Conservation (phyloP, 2,329 filamentous ascomycete genomes). For the Lojkania enalia region DNA sequence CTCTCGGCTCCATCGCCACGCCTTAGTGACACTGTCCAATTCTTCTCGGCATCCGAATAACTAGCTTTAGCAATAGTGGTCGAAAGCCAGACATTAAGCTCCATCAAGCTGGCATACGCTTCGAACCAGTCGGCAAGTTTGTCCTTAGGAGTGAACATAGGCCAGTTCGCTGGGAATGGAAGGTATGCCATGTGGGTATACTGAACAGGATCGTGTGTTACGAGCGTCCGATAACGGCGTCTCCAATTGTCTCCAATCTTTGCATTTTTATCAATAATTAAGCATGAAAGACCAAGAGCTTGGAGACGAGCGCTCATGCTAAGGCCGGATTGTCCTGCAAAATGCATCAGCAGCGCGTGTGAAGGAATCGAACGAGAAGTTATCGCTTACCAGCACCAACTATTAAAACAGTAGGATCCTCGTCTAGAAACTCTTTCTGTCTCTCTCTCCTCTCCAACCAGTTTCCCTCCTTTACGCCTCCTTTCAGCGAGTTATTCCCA, state of each 20-base stretch:
- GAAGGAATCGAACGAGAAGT: neutral
- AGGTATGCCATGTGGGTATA: conserved; percentile 60
- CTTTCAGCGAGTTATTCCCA: conserved; percentile 65
- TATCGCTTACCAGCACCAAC: conserved; percentile 52
- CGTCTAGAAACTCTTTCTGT: conserved; percentile 31
- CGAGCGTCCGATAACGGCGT: conserved; percentile 57
- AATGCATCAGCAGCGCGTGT: neutral
- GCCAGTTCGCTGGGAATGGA: conserved; percentile 66
- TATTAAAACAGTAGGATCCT: conserved; percentile 63
- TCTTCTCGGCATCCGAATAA: conserved; percentile 55
- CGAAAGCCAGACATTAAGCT: conserved; percentile 68
- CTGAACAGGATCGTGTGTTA: conserved; percentile 69
- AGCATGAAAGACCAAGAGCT: conserved; percentile 43
- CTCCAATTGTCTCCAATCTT: conserved; percentile 57
- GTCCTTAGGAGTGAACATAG: conserved; percentile 71
- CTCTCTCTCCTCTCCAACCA: conserved; percentile 49
- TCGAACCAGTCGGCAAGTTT: conserved; percentile 72
- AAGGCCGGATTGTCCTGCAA: conserved; percentile 40
- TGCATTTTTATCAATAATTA: conserved; percentile 52
- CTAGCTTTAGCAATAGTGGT: conserved; percentile 54
- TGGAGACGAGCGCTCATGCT: conserved; percentile 45
- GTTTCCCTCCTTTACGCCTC: conserved; percentile 52
- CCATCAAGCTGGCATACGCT: conserved; percentile 64
- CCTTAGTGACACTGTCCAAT: conserved; percentile 61
- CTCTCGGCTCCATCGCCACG: conserved; percentile 52